phyloP scores from a whole-genome alignment of 768 basidiomycete species.

The Phaffia australis region DNA sequence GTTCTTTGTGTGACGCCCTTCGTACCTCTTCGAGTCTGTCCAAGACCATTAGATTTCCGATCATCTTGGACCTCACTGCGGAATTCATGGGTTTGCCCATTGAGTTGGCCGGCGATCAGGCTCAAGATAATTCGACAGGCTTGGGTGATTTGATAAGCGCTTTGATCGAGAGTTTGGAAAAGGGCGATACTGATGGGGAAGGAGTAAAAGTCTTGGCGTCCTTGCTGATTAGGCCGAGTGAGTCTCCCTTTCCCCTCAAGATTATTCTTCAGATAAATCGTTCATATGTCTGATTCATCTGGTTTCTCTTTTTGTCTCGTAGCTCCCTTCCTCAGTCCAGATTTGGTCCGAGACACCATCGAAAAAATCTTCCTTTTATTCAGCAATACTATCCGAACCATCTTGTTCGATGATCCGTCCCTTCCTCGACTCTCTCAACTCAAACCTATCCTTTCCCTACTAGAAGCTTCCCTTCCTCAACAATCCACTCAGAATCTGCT shows the following conservation, averaged over 20 bases:
- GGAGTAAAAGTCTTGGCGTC: slow-evolving; percentile 13
- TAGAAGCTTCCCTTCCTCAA: too few relatives aligned
- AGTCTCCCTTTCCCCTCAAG: background rate
- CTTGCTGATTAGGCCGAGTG: slow-evolving; percentile 14
- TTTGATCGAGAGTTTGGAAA: background rate
- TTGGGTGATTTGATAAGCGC: background rate
- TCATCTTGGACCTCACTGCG: slow-evolving; percentile 11
- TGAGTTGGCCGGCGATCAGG: background rate
- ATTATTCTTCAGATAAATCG: too few relatives aligned
- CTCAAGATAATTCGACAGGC: background rate
- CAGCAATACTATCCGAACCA: background rate
- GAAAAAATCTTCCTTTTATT: slow-evolving; percentile 5
- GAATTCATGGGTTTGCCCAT: background rate
- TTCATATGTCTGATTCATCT: background rate
- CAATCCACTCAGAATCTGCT: too few relatives aligned
- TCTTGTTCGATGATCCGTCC: slow-evolving; percentile 16
- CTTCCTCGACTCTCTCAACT: slow-evolving; percentile 4
- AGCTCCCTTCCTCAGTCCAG: slow-evolving; percentile 10
- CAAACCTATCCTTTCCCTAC: slow-evolving; percentile 1
- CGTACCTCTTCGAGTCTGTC: background rate
- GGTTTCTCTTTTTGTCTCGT: background rate
- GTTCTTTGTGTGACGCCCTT: slow-evolving; percentile 3
- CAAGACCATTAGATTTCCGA: background rate
- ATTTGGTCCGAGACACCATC: background rate
- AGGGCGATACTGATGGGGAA: slow-evolving; percentile 10